These are phyloP conservation scores for Globisporangium mamillatum DNA, from an alignment of 352 stramenopile species.

Conservation along the genomic window DNA sequence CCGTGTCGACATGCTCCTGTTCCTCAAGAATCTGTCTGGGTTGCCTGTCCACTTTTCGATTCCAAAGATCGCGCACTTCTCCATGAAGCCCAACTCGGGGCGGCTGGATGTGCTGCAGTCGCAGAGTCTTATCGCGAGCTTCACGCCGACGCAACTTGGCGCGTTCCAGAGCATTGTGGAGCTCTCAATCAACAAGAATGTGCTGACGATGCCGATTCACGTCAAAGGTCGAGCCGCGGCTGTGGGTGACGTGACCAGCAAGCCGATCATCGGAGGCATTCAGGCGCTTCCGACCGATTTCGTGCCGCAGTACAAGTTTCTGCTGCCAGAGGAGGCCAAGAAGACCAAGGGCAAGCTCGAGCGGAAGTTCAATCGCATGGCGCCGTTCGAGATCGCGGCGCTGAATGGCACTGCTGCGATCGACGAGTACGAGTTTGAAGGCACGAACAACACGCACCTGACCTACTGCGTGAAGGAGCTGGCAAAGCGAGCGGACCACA, in stretches of 20 bases:
- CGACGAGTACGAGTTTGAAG: conserved; percentile 80
- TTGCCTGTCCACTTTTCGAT: conserved; percentile 68
- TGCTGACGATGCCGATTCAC: conserved; percentile 53
- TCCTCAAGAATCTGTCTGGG: conserved; percentile 76
- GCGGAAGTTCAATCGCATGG: conserved; percentile 48
- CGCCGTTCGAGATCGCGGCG: conserved; percentile 59
- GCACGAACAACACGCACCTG: conserved; percentile 81
- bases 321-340: conserved; percentile 74
- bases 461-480: conserved; percentile 87
- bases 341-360: conserved; percentile 51
- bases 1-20: conserved; percentile 79
- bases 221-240: conserved; percentile 63
- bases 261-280: conserved; percentile 50
- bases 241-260: conserved; percentile 33
- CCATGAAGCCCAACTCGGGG: conserved; percentile 52
- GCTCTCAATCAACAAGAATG: conserved; percentile 44
- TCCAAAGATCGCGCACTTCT: conserved; percentile 75
- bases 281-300: conserved; percentile 84
- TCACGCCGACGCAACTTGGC: conserved; percentile 85
- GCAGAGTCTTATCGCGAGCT: conserved; percentile 88
- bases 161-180: conserved; percentile 50
- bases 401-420: conserved; percentile 68
- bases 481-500: conserved; percentile 59
- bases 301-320: conserved; percentile 86
- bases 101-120: conserved; percentile 84